Percentiles rank a stretch among this genome's conserved stretches.
Conservation (phyloP, 306 rosid genomes). For the Glycine tomentella region DNA sequence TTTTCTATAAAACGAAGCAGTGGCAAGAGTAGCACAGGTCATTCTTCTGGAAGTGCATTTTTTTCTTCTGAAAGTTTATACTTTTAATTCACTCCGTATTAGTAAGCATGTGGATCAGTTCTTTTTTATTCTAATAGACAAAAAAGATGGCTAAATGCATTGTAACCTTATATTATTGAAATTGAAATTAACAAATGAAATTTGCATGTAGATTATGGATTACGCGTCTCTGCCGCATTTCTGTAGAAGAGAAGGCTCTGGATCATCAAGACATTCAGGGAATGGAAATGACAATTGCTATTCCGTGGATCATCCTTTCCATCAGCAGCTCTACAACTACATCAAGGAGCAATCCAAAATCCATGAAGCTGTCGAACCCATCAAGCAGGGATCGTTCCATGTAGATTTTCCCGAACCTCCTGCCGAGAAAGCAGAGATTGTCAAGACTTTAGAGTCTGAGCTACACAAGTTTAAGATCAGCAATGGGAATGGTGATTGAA, state of each 20-base stretch:
- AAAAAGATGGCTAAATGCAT: neutral
- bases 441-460: conserved; percentile 73
- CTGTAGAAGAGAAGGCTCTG: conserved; percentile 75
- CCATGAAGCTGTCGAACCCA: conserved; percentile 50
- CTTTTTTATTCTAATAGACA: neutral
- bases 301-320: conserved; percentile 82
- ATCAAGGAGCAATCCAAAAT: conserved; percentile 66
- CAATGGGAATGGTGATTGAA: conserved; percentile 48
- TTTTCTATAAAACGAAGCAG: neutral
- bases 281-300: conserved; percentile 64
- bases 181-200: conserved; percentile 34
- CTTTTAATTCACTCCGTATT: neutral
- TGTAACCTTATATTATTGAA: neutral
- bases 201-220: conserved; percentile 78
- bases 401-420: conserved; percentile 72
- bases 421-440: conserved; percentile 61
- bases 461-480: conserved; percentile 64
- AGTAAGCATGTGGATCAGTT: neutral
- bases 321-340: conserved; percentile 77
- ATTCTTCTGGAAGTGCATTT: conserved; percentile 28
- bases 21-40: neutral
- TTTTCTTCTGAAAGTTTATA: conserved; percentile 16
- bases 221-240: conserved; percentile 79
- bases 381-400: conserved; percentile 83
- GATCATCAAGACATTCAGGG: conserved; percentile 64